Conservation (phyloP, 129 eudicot species). For the Pseudognaphalium luteoalbum region DNA sequence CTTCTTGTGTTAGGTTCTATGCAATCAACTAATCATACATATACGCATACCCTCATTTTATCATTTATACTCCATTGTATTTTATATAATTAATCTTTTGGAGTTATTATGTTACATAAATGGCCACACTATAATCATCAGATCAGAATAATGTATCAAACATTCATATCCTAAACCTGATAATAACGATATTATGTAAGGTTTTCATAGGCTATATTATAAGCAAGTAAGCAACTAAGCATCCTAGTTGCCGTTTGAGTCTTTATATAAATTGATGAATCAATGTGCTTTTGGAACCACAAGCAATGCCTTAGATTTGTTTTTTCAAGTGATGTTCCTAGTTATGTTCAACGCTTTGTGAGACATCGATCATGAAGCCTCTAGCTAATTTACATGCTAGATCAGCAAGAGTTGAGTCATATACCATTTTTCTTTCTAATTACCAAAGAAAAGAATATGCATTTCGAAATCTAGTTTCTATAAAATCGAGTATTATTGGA, state of each 20-base stretch:
- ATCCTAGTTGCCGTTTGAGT: too few relatives aligned
- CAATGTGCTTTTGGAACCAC: too few relatives aligned
- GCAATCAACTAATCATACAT: constrained; percentile 20
- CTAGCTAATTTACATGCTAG: too few relatives aligned
- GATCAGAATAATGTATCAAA: neutral
- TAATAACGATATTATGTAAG: too few relatives aligned
- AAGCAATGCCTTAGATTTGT: too few relatives aligned
- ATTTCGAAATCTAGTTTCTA: neutral
- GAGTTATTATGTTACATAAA: neutral
- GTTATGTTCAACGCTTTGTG: too few relatives aligned
- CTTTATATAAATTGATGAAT: too few relatives aligned
- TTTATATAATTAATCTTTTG: neutral
- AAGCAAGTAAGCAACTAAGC: too few relatives aligned
- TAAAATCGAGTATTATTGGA: neutral
- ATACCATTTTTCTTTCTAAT: too few relatives aligned
- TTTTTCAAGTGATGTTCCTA: too few relatives aligned
- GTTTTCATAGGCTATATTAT: neutral
- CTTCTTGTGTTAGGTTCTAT: constrained; percentile 38
- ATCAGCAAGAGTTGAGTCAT: neutral
- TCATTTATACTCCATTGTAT: neutral
- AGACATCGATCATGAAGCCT: too few relatives aligned
- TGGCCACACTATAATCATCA: neutral
- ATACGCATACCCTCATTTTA: neutral
- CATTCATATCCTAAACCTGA: neutral
- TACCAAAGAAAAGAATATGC: neutral